Evolutionary conservation across 1,284 basidiomycete genomes (phyloP), one percentile per base, ranked within the genome.

Genomic region (Tilletia caries): DNA sequence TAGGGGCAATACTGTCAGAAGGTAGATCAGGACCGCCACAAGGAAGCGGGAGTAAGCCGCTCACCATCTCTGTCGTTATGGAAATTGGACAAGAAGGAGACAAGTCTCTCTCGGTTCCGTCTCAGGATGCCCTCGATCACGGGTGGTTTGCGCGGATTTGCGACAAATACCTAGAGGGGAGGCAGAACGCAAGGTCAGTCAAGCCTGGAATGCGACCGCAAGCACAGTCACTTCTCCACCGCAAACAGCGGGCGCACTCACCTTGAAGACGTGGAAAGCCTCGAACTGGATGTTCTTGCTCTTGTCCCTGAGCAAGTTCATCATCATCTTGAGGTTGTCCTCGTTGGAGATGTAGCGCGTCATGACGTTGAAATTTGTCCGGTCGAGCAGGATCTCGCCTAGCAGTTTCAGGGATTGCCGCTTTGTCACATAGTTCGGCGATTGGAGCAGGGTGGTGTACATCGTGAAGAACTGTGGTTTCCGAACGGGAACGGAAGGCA

Each of bases 261-360:
- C 95, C 89, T 98, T 99, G 89, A 99, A 99, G 41, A 99, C 96
- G 79, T 98, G 96, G 85, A 99, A 99, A 1, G 95, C 95, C 84
- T 99, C 95, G 73, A 98, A 98, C 84, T 99, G 95, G 67, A 99
- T 98, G 84, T 99, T 98, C 87, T 93, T 92, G 87, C 93, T 95
- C 87, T 94, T 94, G 82, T 98, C 94, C 72, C 94, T 88, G 65
- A 99, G 86, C 67, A 98, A 88, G 84, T 98, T 98, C 95, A 99
- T 99, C 93, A 98, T 97, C 89, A 95, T 92, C 89, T 98, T 98
- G 72, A 99, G 87, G 82, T 98, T 99, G 46, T 91, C 91, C 71
- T 88, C 87, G 65, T 75, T 75, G 4, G 91, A 89, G 77, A 98
- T 98, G 84, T 98, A 99, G n/a, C 90, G 88, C 0, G 95, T 98